phyloP scores from a whole-genome alignment of 2,329 filamentous ascomycete genomes.

The Nemania diffusa region DNA sequence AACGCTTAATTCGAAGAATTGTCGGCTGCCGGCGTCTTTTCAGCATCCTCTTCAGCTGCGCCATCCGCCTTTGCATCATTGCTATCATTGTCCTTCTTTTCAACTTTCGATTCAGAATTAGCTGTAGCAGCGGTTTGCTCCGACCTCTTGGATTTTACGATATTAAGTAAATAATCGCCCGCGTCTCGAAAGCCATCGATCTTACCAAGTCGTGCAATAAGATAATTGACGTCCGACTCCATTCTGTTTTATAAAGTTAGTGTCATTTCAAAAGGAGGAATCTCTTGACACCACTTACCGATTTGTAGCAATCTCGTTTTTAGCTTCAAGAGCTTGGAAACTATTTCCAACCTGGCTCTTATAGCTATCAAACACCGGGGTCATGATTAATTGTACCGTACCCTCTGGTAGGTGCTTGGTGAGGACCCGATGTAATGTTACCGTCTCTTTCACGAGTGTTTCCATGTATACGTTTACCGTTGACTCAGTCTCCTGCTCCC shows the following conservation, averaged over 20 bases:
- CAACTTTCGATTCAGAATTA: slow-evolving; percentile 23
- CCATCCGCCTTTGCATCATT: slow-evolving; percentile 12
- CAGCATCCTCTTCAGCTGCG: slow-evolving; percentile 8
- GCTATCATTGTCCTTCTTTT: slow-evolving; percentile 13
- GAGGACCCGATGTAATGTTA: slow-evolving; percentile 83
- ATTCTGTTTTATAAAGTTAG: slow-evolving; percentile 64
- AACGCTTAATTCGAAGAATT: slow-evolving; percentile 34
- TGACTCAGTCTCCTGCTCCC: slow-evolving; percentile 67
- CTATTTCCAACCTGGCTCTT: slow-evolving; percentile 80
- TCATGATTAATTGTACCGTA: slow-evolving; percentile 84
- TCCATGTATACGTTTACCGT: slow-evolving; percentile 81
- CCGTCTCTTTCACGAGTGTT: slow-evolving; percentile 85
- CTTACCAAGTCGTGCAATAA: slow-evolving; percentile 76
- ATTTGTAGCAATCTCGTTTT: slow-evolving; percentile 73
- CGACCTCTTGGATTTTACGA: slow-evolving; percentile 69
- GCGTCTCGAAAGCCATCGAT: slow-evolving; percentile 82
- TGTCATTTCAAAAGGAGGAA: not conserved
- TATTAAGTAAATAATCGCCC: slow-evolving; percentile 73
- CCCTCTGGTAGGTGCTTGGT: slow-evolving; percentile 82
- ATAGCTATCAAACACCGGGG: slow-evolving; percentile 84
- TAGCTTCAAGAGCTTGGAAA: slow-evolving; percentile 72
- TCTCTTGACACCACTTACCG: slow-evolving; percentile 64
- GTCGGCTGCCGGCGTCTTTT: slow-evolving; percentile 27
- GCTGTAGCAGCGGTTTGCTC: slow-evolving; percentile 35
- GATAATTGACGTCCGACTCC: slow-evolving; percentile 78